These are phyloP conservation scores for Exophiala sp. DNA, from an alignment of 2,329 filamentous ascomycete genomes.

Conservation along the genomic window DNA sequence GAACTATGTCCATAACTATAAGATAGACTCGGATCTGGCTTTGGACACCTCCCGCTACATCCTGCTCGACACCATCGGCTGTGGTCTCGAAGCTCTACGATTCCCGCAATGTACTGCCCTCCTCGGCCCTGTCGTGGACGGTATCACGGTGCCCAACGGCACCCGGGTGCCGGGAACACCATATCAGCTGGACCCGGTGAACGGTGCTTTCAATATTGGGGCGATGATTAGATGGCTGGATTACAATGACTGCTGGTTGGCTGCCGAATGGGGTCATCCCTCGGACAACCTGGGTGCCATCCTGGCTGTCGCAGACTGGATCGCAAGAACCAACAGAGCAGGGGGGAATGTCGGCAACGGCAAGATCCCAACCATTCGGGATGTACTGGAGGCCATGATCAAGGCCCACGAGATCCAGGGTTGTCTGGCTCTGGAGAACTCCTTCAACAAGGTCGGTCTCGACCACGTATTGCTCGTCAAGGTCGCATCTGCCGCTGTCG, in stretches of 20 bases:
- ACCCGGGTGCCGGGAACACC: conserved; percentile 84
- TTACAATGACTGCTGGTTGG: conserved; percentile 99
- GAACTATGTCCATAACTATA: conserved; percentile 85
- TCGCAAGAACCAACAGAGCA: conserved; percentile 86
- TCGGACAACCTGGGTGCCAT: conserved; percentile 98
- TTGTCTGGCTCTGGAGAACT: conserved; percentile 93
- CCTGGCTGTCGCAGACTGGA: conserved; percentile 93
- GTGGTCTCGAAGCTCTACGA: conserved; percentile 86
- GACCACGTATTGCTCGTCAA: conserved; percentile 98
- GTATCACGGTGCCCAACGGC: conserved; percentile 86
- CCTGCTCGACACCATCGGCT: conserved; percentile 93
- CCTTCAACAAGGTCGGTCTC: conserved; percentile 95
- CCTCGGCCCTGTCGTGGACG: conserved; percentile 83
- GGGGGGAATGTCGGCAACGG: conserved; percentile 65
- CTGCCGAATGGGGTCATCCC: conserved; percentile 97
- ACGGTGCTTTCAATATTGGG: conserved; percentile 97
- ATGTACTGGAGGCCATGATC: conserved; percentile 95
- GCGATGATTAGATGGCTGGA: conserved; percentile 99
- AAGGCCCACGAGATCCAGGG: conserved; percentile 99
- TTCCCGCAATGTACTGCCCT: conserved; percentile 97
- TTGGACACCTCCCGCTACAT: conserved; percentile 96
- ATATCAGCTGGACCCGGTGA: conserved; percentile 91
- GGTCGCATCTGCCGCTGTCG: conserved; percentile 88
- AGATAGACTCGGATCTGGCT: conserved; percentile 84
- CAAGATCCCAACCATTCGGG: conserved; percentile 80